Evolutionary conservation across 495 filamentous ascomycete species (phyloP).

Genomic region (Penicillium cataractarum): DNA sequence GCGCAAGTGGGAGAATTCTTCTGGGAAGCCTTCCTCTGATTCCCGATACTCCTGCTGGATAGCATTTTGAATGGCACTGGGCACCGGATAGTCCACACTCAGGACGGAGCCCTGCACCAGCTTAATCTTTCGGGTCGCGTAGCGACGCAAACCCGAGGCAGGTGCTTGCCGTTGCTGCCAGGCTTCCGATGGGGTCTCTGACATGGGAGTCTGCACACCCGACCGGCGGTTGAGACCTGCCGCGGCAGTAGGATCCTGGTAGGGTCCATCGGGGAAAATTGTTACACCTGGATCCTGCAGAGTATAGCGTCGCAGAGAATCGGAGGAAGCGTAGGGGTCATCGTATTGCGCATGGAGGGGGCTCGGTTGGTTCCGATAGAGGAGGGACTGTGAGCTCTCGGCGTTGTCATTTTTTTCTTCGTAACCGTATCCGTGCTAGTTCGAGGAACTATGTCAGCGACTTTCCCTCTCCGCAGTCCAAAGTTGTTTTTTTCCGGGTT

Average conservation of each 20-base stretch:
- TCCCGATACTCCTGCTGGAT: constrained; percentile 90
- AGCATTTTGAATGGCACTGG: constrained; percentile 95
- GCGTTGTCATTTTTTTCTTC: constrained; percentile 35
- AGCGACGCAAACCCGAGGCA: constrained; percentile 74
- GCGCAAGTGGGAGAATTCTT: constrained; percentile 96
- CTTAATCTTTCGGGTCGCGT: constrained; percentile 93
- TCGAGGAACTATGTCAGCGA: constrained; percentile 12
- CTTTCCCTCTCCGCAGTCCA: neutral
- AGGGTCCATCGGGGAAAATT: constrained; percentile 49
- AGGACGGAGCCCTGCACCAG: constrained; percentile 92
- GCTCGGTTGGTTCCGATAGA: constrained; percentile 54
- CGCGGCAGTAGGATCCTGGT: constrained; percentile 58
- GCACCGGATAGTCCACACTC: constrained; percentile 96
- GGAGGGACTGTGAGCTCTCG: constrained; percentile 32
- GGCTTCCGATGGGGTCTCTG: constrained; percentile 61
- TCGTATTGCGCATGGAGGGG: constrained; percentile 67
- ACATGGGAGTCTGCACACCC: constrained; percentile 33
- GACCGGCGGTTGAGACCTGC: constrained; percentile 39
- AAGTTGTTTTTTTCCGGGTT: neutral
- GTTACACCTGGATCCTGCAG: constrained; percentile 40
- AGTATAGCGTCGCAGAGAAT: constrained; percentile 42
- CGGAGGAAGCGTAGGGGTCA: constrained; percentile 69
- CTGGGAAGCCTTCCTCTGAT: constrained; percentile 71
- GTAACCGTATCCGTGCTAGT: constrained; percentile 31
- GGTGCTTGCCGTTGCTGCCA: constrained; percentile 81